Percentiles rank a stretch among this genome's conserved stretches.
phyloP scores from a whole-genome alignment of 129 eudicot genomes.

The Ambrosia artemisiifolia region DNA sequence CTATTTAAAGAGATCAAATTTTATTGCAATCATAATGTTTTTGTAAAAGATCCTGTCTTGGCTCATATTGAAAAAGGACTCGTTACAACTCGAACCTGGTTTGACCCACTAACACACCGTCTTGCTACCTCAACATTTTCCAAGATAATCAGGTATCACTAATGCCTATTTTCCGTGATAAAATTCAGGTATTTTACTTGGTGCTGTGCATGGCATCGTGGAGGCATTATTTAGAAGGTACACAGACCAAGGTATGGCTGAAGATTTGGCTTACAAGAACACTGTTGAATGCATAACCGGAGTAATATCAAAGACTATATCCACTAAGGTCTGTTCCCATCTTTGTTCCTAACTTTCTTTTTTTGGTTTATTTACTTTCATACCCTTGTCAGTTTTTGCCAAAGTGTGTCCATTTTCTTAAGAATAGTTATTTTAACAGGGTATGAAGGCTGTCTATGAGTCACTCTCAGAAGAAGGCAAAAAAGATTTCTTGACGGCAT shows the following conservation, averaged over 20 bases:
- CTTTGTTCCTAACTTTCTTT: neutral
- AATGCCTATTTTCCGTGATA: neutral
- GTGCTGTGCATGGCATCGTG: conserved; percentile 96
- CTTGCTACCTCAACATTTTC: neutral
- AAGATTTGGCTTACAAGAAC: conserved; percentile 91
- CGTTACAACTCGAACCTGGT: neutral
- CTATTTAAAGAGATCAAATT: neutral
- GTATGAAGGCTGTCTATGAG: conserved; percentile 85
- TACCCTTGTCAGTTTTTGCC: conserved; percentile 6
- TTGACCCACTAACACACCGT: neutral
- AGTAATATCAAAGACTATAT: conserved; percentile 73
- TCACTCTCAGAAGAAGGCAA: conserved; percentile 79
- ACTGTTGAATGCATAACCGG: conserved; percentile 97
- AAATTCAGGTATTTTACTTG: conserved; percentile 75
- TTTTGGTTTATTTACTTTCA: neutral
- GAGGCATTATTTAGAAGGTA: conserved; percentile 85
- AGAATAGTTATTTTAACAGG: conserved; percentile 35
- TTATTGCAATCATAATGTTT: neutral
- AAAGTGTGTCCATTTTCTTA: neutral
- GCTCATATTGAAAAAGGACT: neutral
- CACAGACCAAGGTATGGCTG: conserved; percentile 87
- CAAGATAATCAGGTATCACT: neutral
- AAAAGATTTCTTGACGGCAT: conserved; percentile 76
- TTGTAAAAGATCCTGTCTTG: neutral
- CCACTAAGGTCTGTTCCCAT: conserved; percentile 57